These are phyloP conservation scores for Daldinia grandis DNA, from an alignment of 495 filamentous ascomycete species.

Conservation along the genomic window DNA sequence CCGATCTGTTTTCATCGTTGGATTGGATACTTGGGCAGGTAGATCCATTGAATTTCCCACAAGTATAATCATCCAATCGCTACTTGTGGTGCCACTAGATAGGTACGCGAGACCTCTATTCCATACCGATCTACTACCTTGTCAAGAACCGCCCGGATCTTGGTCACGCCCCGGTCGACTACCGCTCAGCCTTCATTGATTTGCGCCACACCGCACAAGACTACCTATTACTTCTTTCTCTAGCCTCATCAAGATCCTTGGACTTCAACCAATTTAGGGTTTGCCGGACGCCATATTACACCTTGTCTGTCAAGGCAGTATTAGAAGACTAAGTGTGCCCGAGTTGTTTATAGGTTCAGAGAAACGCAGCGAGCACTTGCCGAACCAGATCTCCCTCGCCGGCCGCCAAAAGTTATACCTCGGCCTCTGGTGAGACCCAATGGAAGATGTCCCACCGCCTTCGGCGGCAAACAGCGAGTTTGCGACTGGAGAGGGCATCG, in stretches of 20 bases:
- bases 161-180: slow-evolving; percentile 34
- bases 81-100: slow-evolving; percentile 36
- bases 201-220: slow-evolving; percentile 40
- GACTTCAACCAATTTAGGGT: slow-evolving; percentile 36
- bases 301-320: slow-evolving; percentile 36
- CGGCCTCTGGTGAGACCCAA: slow-evolving; percentile 39
- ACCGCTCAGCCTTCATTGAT: slow-evolving; percentile 36
- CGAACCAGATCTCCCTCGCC: slow-evolving; percentile 27
- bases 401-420: slow-evolving; percentile 22
- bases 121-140: slow-evolving; percentile 37
- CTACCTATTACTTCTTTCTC: slow-evolving; percentile 31
- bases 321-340: slow-evolving; percentile 33
- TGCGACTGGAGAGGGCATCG: slow-evolving; percentile 37
- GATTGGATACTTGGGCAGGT: slow-evolving; percentile 26
- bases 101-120: slow-evolving; percentile 38
- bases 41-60: slow-evolving; percentile 35
- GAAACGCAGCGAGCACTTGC: slow-evolving; percentile 21
- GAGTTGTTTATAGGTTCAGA: slow-evolving; percentile 26
- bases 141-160: slow-evolving; percentile 31
- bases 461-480: slow-evolving; percentile 48
- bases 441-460: slow-evolving; percentile 53
- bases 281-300: slow-evolving; percentile 34
- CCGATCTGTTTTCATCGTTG: slow-evolving; percentile 33
- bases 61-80: slow-evolving; percentile 27
- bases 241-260: slow-evolving; percentile 32